A percentile compares a stretch with the other conserved stretches of the same genome.
These are phyloP conservation scores for Oryza meyeriana DNA, from an alignment of 176 grass and related monocot species.

Conservation along the genomic window DNA sequence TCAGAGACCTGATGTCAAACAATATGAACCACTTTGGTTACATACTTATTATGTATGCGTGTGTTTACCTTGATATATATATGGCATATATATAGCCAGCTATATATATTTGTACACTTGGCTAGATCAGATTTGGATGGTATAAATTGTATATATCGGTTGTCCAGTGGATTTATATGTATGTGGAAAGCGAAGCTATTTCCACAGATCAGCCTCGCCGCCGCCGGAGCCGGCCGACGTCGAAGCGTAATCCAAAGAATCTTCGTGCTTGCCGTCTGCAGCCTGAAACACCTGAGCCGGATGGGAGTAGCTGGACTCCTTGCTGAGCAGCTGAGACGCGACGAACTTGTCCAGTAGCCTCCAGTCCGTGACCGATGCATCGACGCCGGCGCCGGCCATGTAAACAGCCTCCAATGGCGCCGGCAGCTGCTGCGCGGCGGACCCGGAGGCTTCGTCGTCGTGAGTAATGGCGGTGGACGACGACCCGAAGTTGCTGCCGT, in stretches of 20 bases:
- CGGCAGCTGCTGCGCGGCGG: not conserved
- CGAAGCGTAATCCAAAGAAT: slow-evolving; percentile 53
- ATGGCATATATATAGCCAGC: slow-evolving; percentile 25
- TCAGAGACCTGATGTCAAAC: slow-evolving; percentile 32
- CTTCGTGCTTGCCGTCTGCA: slow-evolving; percentile 39
- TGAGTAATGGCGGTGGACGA: slow-evolving; percentile 7
- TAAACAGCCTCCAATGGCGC: slow-evolving; percentile 6
- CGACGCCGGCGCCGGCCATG: slow-evolving; percentile 9
- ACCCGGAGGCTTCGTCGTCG: slow-evolving; percentile 37
- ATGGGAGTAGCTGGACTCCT: slow-evolving; percentile 43
- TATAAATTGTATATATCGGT: slow-evolving; percentile 25
- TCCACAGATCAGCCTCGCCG: slow-evolving; percentile 46
- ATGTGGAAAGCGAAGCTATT: slow-evolving; percentile 35
- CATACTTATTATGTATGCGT: slow-evolving; percentile 45
- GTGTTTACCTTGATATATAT: slow-evolving; percentile 22
- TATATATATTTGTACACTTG: slow-evolving; percentile 55
- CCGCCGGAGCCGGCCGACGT: slow-evolving; percentile 47
- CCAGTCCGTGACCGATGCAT: slow-evolving; percentile 57
- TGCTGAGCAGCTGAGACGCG: slow-evolving; percentile 81
- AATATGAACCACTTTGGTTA: slow-evolving; percentile 59
- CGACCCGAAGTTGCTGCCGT: slow-evolving; percentile 24
- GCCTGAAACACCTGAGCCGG: slow-evolving; percentile 30
- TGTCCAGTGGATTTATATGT: slow-evolving; percentile 25
- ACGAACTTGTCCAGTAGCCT: slow-evolving; percentile 86
- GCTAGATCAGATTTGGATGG: slow-evolving; percentile 35